These are phyloP conservation scores for Takashimella koratensis DNA, from an alignment of 1,284 basidiomycete species.

Conservation along the genomic window DNA sequence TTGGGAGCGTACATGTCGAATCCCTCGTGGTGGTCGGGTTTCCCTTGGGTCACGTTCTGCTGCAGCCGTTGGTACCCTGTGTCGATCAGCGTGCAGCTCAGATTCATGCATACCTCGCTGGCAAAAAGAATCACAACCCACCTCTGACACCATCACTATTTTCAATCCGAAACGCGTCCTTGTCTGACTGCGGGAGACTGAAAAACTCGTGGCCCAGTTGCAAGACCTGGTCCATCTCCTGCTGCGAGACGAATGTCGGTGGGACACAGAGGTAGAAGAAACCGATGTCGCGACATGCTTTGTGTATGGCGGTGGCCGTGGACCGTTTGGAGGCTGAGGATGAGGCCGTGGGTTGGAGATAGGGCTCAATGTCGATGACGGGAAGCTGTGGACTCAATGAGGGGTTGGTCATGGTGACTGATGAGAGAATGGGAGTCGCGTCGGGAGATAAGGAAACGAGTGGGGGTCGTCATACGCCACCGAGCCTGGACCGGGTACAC, in stretches of 20 bases:
- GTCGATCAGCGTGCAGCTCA: neutral
- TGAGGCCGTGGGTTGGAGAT: constrained; percentile 16
- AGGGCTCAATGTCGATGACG: constrained; percentile 43
- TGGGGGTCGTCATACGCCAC: neutral
- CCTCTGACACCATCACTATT: constrained; percentile 71
- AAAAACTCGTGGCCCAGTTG: constrained; percentile 69
- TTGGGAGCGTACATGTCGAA: constrained; percentile 71
- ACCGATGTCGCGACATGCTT: constrained; percentile 70
- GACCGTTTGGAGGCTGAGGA: constrained; percentile 31
- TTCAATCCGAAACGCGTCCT: constrained; percentile 62
- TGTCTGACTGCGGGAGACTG: constrained; percentile 62
- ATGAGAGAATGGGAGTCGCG: neutral
- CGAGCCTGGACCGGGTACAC: too few relatives aligned
- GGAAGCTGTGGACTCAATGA: too few relatives aligned
- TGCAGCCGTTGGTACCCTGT: constrained; percentile 53
- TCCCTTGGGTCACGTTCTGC: constrained; percentile 79
- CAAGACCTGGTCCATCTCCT: constrained; percentile 64
- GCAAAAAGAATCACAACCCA: constrained; percentile 39
- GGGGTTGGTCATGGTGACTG: neutral
- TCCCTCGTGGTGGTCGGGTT: constrained; percentile 78
- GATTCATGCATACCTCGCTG: too few relatives aligned
- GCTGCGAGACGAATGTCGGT: constrained; percentile 55
- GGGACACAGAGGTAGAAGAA: constrained; percentile 78
- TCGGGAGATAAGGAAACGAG: neutral
- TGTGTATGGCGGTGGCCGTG: constrained; percentile 62